phyloP scores from a whole-genome alignment of 768 basidiomycete genomes.

The Leccinum sublutescens region DNA sequence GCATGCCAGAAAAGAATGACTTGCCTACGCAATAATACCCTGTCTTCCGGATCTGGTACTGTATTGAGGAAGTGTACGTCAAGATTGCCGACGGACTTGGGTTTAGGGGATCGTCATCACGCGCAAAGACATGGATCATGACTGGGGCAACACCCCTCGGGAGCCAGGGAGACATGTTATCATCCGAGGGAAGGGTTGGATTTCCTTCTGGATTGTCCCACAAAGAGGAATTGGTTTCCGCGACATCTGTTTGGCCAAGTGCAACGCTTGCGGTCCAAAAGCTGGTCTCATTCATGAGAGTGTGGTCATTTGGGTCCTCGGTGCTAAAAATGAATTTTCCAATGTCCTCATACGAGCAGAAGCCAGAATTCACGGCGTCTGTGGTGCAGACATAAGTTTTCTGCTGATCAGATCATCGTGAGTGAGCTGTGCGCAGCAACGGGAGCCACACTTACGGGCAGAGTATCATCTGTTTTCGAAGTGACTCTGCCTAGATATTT shows the following conservation, averaged over 20 bases:
- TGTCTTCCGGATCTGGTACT: conserved; percentile 79
- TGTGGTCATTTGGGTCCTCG: conserved; percentile 53
- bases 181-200: conserved; percentile 49
- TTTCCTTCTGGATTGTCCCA: conserved; percentile 64
- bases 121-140: conserved; percentile 8
- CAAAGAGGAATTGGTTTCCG: conserved; percentile 33
- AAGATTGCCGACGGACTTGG: conserved; percentile 51
- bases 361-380: conserved; percentile 64
- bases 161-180: conserved; percentile 52
- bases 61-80: conserved; percentile 68
- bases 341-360: conserved; percentile 66
- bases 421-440: conserved; percentile 17
- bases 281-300: conserved; percentile 65
- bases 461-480: conserved; percentile 47
- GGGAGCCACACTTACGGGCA: conserved; percentile 56
- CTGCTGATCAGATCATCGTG: conserved; percentile 46
- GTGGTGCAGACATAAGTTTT: conserved; percentile 94
- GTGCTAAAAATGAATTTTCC: conserved; percentile 85
- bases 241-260: conserved; percentile 41
- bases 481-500: conserved; percentile 76
- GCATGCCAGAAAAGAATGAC: conserved; percentile 29
- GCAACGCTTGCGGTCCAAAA: conserved; percentile 86
- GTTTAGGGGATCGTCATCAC: conserved; percentile 37
- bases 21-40: conserved; percentile 96
- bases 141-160: conserved; percentile 21